Base-by-base conservation (phyloP, 2,329 filamentous ascomycete genomes). In the Pseudohalonectria lignicola region DNA sequence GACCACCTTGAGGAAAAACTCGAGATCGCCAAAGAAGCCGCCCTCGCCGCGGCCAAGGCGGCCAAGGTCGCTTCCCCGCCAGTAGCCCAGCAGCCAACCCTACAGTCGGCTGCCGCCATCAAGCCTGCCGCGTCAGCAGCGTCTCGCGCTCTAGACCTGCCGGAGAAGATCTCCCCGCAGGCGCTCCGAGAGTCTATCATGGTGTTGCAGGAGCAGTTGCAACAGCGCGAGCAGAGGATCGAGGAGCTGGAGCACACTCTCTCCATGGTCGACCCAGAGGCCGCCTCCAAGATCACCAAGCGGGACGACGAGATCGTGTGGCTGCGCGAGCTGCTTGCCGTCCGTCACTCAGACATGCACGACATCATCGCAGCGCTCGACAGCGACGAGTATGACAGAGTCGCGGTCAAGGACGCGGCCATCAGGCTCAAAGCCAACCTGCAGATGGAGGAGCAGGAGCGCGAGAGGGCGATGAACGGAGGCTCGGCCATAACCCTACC, bases 391-490 rank as follows among this genome's bases (percentile, higher is more conserved):
- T 92, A 85, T 54, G 81, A 96, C 56, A 76, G 77, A 41, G 77
- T 86, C 44, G 72, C 75, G 5, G 83, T 95, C 45, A 85, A 84
- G 50, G 88, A 96, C 54, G 87, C 88, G 5, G 85, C 86, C 26
- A 96, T 96, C 49, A 82, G 92, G 38, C 79, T 98, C 43, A 86
- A 86, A 55, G 86, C 92, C 12, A 95, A 94, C 52, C 69, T 98
- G 26, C 86, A 96, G 56, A 98, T 98, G 92, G 90, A 98, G 59
- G 85, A 93, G 55, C 86, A 94, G 56, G 88, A 95, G 61, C 85
- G 86, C 37, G 90, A 96, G 58, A 76, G 92, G 42, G 80, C 86
- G 1, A 74, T 85, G 61, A 79, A 82, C 39, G 79, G 79, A 34
- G 75, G 74, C 12, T 82, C 77, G 7, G 66, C 75, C 20, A 69